Evolutionary conservation across 441 rosid genomes (phyloP).

Genomic region (Aleurites moluccanus): DNA sequence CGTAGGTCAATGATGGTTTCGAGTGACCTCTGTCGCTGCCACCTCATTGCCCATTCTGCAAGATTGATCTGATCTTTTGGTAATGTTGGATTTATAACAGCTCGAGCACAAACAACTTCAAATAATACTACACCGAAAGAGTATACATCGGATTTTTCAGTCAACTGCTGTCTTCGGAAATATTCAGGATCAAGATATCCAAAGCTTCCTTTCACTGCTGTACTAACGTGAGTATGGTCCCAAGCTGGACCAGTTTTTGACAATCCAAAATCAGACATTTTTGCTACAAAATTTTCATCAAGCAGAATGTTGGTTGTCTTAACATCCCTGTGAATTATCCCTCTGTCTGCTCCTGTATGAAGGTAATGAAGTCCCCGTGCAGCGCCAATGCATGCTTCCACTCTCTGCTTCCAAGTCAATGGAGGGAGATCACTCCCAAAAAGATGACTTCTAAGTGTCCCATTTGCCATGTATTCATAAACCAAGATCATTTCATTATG

Average conservation of each 20-base stretch:
- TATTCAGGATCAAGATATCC: conserved; percentile 93
- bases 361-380: conserved; percentile 92
- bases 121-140: conserved; percentile 83
- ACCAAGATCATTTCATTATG: conserved; percentile 89
- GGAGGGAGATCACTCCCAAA: conserved; percentile 72
- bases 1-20: conserved; percentile 63
- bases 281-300: conserved; percentile 72
- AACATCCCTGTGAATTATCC: conserved; percentile 86
- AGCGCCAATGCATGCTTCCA: conserved; percentile 77
- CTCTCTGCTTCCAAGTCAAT: conserved; percentile 75
- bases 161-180: conserved; percentile 76
- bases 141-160: conserved; percentile 91
- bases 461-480: conserved; percentile 87
- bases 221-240: conserved; percentile 87
- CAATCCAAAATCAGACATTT: conserved; percentile 88
- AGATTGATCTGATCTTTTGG: conserved; percentile 92
- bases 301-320: conserved; percentile 84
- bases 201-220: conserved; percentile 91
- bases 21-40: conserved; percentile 68
- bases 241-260: conserved; percentile 77
- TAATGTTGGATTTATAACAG: conserved; percentile 80
- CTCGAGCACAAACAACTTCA: conserved; percentile 80
- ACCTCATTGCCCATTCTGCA: conserved; percentile 87
- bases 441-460: conserved; percentile 77
- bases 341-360: conserved; percentile 80